Conservation (phyloP, 495 filamentous ascomycete species). For the Talaromyces liani region DNA sequence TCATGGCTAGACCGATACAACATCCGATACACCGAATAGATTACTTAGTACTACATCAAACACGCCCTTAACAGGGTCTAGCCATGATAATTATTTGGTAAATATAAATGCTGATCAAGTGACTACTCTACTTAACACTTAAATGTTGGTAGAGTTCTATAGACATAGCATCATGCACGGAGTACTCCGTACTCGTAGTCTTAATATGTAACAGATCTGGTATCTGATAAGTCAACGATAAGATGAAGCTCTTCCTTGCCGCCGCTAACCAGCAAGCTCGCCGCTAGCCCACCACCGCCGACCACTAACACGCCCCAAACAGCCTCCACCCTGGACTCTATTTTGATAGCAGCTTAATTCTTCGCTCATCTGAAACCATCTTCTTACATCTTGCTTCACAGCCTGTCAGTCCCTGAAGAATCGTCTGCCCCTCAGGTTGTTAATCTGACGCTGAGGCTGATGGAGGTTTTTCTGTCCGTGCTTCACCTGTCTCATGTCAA, state of each 20-base stretch:
- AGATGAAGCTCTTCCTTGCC: neutral
- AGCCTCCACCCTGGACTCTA: neutral
- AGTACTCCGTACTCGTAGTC: neutral
- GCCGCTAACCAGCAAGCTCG: neutral
- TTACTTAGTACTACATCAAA: neutral
- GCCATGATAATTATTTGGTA: no score
- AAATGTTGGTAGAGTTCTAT: no score
- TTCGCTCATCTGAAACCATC: slow-evolving; percentile 1
- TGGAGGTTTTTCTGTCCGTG: neutral
- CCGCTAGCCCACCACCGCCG: neutral
- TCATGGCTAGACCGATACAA: neutral
- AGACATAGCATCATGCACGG: neutral
- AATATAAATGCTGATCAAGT: no score
- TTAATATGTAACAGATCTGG: neutral
- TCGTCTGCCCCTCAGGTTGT: neutral
- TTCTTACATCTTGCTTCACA: neutral
- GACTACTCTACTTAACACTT: no score
- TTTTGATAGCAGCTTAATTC: neutral
- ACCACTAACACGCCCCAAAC: neutral
- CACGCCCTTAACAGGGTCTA: neutral
- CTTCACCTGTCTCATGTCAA: neutral
- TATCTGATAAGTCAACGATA: neutral
- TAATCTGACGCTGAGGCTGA: neutral
- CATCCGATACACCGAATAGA: neutral
- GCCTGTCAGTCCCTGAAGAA: neutral